Base-by-base conservation (phyloP, 2,329 filamentous ascomycete species). In the Fusarium longipes region DNA sequence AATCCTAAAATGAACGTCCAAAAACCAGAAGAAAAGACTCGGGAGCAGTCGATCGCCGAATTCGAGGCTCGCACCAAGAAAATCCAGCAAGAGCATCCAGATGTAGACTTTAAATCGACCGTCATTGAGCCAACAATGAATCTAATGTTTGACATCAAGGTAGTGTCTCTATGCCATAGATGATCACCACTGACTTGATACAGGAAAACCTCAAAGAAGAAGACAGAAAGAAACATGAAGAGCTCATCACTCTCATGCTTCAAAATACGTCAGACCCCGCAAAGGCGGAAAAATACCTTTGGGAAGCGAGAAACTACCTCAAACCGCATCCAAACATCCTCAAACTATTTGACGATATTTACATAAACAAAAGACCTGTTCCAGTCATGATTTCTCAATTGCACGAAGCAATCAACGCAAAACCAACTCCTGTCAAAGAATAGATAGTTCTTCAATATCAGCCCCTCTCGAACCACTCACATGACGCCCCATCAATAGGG, bases 401-500 rank as follows among this genome's bases (percentile, higher is more conserved):
- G 4, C 66, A 70, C 38, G 66, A 67, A 15, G 55, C 63, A 12
- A 48, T 69, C 12, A 42, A 53, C 4, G 20, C 47, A 5, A 67
- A 53, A 42, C 30, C 30, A 9, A 35, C 32, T 30, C 47, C 5
- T 4, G n/a, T 38, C 30, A 42, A 48, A 18, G 40, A 45, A 48
- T 45, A 61, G 11, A 35, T 20, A 48, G 27, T 30, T 30, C 29
- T 9, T 27, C 25, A 27, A 27, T n/a, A n/a, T n/a, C n/a, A 9
- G 6, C 42, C 52, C 58, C 60, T 43, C 38, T 10, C n/a, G 17
- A 43, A 30, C 17, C 38, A 42, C 51, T 65, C 66, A 63, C 62
- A 63, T 63, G 52, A 67, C 50, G 63, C 64, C 67, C 67, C 67
- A 70, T 65, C 52, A 70, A 65, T 68, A 70, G 67, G 67, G 67